phyloP scores from a whole-genome alignment of 192 early-diverging fungal genomes.

The Coemansia sp. region DNA sequence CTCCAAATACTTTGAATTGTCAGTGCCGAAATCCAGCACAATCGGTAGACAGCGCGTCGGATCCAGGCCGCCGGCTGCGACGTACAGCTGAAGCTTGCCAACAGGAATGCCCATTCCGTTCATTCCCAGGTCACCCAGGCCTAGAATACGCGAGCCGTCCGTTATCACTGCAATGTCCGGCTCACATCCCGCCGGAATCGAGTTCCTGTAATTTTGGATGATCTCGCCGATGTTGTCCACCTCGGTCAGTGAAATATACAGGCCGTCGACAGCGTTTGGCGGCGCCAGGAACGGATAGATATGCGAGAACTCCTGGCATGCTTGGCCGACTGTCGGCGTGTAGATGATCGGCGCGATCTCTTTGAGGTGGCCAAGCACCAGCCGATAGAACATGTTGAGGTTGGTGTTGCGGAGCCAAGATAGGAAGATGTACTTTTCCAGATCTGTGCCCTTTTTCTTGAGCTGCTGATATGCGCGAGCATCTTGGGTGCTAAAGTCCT shows the following conservation, averaged over 20 bases:
- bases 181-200: slow-evolving; percentile 57
- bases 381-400: slow-evolving; percentile 78
- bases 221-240: slow-evolving; percentile 72
- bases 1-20: slow-evolving; percentile 75
- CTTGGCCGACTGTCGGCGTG: slow-evolving; percentile 80
- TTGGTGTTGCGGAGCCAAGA: slow-evolving; percentile 80
- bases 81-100: slow-evolving; percentile 92
- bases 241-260: slow-evolving; percentile 80
- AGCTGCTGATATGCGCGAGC: slow-evolving; percentile 72
- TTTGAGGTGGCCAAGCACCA: slow-evolving; percentile 75
- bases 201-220: slow-evolving; percentile 74
- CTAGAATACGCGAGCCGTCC: slow-evolving; percentile 92
- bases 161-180: slow-evolving; percentile 92
- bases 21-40: slow-evolving; percentile 88
- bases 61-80: slow-evolving; percentile 81
- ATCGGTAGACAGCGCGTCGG: slow-evolving; percentile 87
- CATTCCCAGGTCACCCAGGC: slow-evolving; percentile 91
- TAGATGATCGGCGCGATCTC: slow-evolving; percentile 79
- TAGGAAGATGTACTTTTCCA: slow-evolving; percentile 88
- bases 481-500: slow-evolving; percentile 72
- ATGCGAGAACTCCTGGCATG: slow-evolving; percentile 84
- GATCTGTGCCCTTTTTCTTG: slow-evolving; percentile 60
- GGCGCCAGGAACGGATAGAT: slow-evolving; percentile 83
- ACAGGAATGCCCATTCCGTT: slow-evolving; percentile 96
- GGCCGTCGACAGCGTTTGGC: slow-evolving; percentile 75